A percentile compares a stretch with the other conserved stretches of the same genome.
Conservation (phyloP, 2,329 filamentous ascomycete species). For the Fusarium hainanense region DNA sequence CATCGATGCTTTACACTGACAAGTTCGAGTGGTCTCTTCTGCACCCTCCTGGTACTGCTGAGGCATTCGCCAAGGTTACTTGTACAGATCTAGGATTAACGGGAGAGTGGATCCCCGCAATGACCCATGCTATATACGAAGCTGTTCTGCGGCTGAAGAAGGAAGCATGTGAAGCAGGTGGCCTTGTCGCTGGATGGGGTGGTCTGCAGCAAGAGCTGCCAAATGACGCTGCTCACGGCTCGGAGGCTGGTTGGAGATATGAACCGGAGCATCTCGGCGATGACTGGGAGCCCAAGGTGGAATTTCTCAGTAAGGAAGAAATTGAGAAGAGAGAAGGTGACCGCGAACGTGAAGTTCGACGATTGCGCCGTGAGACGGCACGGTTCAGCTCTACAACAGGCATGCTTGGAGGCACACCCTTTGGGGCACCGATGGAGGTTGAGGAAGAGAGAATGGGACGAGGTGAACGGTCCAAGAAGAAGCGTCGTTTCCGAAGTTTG, state of each 20-base stretch:
- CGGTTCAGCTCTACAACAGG: slow-evolving; percentile 88
- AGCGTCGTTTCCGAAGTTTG: slow-evolving; percentile 88
- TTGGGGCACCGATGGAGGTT: slow-evolving; percentile 64
- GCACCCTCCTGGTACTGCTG: slow-evolving; percentile 90
- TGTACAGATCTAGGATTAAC: slow-evolving; percentile 90
- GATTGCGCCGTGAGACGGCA: slow-evolving; percentile 89
- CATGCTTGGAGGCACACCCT: slow-evolving; percentile 79
- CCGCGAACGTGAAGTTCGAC: slow-evolving; percentile 87
- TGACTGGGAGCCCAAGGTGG: slow-evolving; percentile 86
- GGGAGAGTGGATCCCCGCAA: slow-evolving; percentile 93
- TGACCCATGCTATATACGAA: slow-evolving; percentile 97
- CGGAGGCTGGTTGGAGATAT: slow-evolving; percentile 92
- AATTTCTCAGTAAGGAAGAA: slow-evolving; percentile 89
- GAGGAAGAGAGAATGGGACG: slow-evolving; percentile 89
- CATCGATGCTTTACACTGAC: slow-evolving; percentile 92
- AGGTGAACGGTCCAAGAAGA: slow-evolving; percentile 94
- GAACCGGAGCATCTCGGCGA: slow-evolving; percentile 89
- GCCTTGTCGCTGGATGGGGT: slow-evolving; percentile 79
- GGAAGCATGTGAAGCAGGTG: slow-evolving; percentile 92
- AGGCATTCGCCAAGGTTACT: slow-evolving; percentile 91
- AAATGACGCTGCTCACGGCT: slow-evolving; percentile 86
- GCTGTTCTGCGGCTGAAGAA: slow-evolving; percentile 93
- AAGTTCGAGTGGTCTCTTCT: slow-evolving; percentile 98
- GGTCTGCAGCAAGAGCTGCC: slow-evolving; percentile 74
- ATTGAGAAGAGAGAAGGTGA: slow-evolving; percentile 98